Conservation (phyloP, 371 early-diverging fungal genomes). For the Furculomyces boomerangus region DNA sequence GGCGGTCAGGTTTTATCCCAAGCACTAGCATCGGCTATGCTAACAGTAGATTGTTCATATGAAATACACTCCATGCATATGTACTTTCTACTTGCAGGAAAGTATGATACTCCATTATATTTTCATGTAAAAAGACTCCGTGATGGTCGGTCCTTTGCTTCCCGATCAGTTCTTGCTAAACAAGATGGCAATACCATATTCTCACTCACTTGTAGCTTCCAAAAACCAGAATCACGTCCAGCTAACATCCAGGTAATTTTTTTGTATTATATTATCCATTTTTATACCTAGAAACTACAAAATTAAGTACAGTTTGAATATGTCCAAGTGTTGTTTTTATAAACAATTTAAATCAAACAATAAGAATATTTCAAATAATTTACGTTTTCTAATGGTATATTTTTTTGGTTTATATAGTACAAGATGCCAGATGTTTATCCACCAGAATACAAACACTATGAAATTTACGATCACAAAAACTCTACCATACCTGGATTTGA, state of each 20-base stretch:
- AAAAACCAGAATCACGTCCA: too few relatives aligned
- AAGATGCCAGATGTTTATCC: background rate
- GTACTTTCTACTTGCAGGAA: constrained; percentile 1
- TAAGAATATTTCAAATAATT: too few relatives aligned
- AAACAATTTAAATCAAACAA: too few relatives aligned
- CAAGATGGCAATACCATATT: constrained; percentile 35
- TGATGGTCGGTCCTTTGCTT: constrained; percentile 21
- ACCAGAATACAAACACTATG: background rate
- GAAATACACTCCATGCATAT: constrained; percentile 2
- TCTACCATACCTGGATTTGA: too few relatives aligned
- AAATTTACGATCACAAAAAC: too few relatives aligned
- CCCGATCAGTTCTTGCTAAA: constrained; percentile 29
- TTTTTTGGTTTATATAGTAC: background rate
- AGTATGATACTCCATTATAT: background rate
- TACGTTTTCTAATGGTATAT: background rate
- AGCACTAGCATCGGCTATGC: constrained; percentile 58
- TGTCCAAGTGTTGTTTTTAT: too few relatives aligned
- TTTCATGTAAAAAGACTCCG: background rate
- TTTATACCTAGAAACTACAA: too few relatives aligned
- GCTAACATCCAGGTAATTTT: too few relatives aligned
- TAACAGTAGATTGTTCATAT: constrained; percentile 35
- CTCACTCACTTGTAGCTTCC: constrained; percentile 27
- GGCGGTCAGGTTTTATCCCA: constrained; percentile 80
- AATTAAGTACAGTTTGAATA: too few relatives aligned
- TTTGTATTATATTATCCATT: too few relatives aligned